Base-by-base conservation (phyloP, 345 rosid species). In the Pistacia vera region DNA sequence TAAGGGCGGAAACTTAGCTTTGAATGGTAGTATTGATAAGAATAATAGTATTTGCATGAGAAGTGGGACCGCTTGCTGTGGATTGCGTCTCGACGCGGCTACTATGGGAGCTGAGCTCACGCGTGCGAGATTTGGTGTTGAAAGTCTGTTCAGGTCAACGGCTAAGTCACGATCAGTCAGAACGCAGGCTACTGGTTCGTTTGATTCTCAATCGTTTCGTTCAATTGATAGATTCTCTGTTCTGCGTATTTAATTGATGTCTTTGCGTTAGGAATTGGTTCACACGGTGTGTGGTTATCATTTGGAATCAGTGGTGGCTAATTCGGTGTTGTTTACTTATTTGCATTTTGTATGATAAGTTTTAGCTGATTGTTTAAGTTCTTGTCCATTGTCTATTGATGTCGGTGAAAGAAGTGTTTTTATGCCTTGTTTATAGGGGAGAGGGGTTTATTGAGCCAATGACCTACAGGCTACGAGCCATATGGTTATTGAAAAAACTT, bases 151-250 rank as follows among this genome's bases (percentile, higher is more conserved):
- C 77, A 64, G 81, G 74, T 79, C 89, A 30, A 80, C 92, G 16
- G 74, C 84, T 62, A 91, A 88, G 85, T 48, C 89, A 72, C 87
- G 90, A 85, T 85, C 91, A 1, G 79, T 90, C 77, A 90, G 79
- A 78, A 88, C 91, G 62, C 90, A 89, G 5, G 86, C 92, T 69
- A 85, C 93, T 65, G 98, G 99, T 95, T 70, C 72, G 93, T 83
- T 59, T 57, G 33, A 28, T 14, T 18, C 35, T 58, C 57, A 54
- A 54, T 33, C 20, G 25, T 25, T 49, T 3, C 25, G 11, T 54
- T 51, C 18, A 54, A 54, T 14, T 54, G 57, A 13, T 4, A 54
- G 17, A 3, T 54, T 54, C 18, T 54, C 57, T 4, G 17, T 54
- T 54, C 20, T 41, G 55, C 38, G 3, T 13, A 35, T 14, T 68